A percentile compares a stretch with the other conserved stretches of the same genome.
Evolutionary conservation across 176 grass and related monocot species (phyloP).

Genomic region (Rhynchospora breviuscula): DNA sequence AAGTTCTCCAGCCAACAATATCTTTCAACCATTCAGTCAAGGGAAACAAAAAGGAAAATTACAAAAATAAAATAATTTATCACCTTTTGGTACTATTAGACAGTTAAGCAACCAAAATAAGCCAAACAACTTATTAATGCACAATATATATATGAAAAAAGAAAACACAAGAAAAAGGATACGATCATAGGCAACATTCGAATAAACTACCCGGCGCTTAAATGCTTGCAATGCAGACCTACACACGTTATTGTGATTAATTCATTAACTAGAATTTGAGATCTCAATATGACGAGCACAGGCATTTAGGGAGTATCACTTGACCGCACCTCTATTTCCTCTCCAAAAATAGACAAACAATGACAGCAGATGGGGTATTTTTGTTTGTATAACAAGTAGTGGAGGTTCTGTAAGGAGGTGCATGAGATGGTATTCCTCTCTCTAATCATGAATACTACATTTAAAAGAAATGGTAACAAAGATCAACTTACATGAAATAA

Average conservation of each 20-base stretch:
- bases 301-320: neutral
- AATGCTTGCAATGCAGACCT: conserved; percentile 86
- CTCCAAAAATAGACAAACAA: neutral
- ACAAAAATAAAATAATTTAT: conserved; percentile 33
- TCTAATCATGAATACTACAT: conserved; percentile 18
- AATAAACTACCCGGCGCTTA: conserved; percentile 77
- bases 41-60: conserved; percentile 32
- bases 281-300: neutral
- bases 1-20: conserved; percentile 97
- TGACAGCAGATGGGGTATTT: neutral
- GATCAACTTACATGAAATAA: conserved; percentile 73
- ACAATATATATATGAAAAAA: neutral
- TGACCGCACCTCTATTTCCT: neutral
- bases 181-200: conserved; percentile 83
- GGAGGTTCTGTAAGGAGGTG: conserved; percentile 1
- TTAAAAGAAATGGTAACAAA: conserved; percentile 17
- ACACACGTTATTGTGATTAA: conserved; percentile 24
- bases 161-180: conserved; percentile 29
- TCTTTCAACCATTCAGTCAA: conserved; percentile 56
- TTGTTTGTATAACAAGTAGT: conserved; percentile 9
- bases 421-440: neutral
- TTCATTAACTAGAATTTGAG: neutral
- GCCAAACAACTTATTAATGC: neutral
- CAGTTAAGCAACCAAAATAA: neutral
- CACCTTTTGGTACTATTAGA: neutral